A percentile compares a stretch with the other conserved stretches of the same genome.
These are phyloP conservation scores for Centrapalus pauciflorus DNA, from an alignment of 129 eudicot genomes.

Conservation along the genomic window DNA sequence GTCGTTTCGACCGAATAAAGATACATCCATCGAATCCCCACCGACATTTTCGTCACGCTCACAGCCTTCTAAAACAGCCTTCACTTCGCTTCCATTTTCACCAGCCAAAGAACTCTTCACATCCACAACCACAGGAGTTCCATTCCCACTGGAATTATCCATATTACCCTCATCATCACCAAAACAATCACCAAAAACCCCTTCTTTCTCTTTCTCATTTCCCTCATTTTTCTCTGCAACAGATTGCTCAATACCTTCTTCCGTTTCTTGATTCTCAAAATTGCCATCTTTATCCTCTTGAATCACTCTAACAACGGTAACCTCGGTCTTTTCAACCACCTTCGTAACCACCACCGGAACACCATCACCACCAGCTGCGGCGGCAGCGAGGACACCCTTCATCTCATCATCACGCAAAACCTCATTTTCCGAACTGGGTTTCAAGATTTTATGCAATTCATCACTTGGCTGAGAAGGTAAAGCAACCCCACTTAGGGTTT, in stretches of 20 bases:
- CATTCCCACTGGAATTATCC: conserved; percentile 2
- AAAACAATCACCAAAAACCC: conserved; percentile 2
- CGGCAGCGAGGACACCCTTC: neutral
- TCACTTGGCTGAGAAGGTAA: conserved; percentile 1
- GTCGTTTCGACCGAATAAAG: neutral
- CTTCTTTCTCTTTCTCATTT: conserved; percentile 8
- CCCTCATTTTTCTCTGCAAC: neutral
- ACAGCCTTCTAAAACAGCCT: neutral
- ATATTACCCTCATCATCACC: conserved; percentile 15
- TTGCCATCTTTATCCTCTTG: conserved; percentile 1
- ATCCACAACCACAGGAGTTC: conserved; percentile 4
- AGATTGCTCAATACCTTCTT: neutral
- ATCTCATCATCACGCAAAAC: neutral
- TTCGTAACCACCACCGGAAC: neutral
- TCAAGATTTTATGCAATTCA: neutral
- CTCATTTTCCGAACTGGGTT: conserved; percentile 8
- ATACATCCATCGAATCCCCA: neutral
- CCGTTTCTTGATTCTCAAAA: neutral
- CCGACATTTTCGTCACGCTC: neutral
- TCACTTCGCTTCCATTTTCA: neutral
- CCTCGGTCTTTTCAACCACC: neutral
- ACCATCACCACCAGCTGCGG: neutral
- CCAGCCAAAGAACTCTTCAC: neutral
- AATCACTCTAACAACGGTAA: conserved; percentile 2
- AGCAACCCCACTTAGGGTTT: conserved; percentile 23